These are phyloP conservation scores for Lentinula sp. DNA, from an alignment of 768 basidiomycete species.

Conservation along the genomic window DNA sequence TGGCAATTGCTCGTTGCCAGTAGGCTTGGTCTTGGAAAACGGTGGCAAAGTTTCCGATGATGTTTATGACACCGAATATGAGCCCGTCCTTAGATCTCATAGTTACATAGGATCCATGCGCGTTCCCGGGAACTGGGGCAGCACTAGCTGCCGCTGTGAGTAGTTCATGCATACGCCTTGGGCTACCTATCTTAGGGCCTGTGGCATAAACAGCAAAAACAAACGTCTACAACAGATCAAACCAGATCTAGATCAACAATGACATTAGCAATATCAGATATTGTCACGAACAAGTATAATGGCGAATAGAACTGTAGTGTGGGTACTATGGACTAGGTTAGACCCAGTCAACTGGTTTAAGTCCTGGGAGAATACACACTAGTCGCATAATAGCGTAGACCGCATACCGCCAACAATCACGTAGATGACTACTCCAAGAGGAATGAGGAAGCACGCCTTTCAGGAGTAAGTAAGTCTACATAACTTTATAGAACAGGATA, in stretches of 20 bases:
- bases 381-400: constrained; percentile 80
- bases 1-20: constrained; percentile 91
- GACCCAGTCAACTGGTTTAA: neutral
- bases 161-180: constrained; percentile 71
- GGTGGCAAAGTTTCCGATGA: constrained; percentile 76
- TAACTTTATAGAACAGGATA: neutral
- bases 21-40: constrained; percentile 67
- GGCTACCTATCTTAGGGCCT: constrained; percentile 73
- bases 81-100: constrained; percentile 73
- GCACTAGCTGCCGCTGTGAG: constrained; percentile 49
- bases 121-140: constrained; percentile 74
- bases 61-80: constrained; percentile 83
- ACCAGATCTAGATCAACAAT: constrained; percentile 7
- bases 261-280: neutral
- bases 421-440: constrained; percentile 82
- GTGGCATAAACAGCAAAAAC: constrained; percentile 81
- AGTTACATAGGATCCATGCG: constrained; percentile 78
- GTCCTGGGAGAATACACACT: constrained; percentile 39
- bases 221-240: constrained; percentile 26
- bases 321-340: constrained; percentile 48
- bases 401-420: constrained; percentile 86
- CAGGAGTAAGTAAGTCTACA: neutral
- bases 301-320: constrained; percentile 79
- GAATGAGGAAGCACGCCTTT: constrained; percentile 85
- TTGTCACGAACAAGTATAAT: constrained; percentile 56